Base-by-base conservation (phyloP, 1,139 yeast species). In the Saccharomyces hybrid region DNA sequence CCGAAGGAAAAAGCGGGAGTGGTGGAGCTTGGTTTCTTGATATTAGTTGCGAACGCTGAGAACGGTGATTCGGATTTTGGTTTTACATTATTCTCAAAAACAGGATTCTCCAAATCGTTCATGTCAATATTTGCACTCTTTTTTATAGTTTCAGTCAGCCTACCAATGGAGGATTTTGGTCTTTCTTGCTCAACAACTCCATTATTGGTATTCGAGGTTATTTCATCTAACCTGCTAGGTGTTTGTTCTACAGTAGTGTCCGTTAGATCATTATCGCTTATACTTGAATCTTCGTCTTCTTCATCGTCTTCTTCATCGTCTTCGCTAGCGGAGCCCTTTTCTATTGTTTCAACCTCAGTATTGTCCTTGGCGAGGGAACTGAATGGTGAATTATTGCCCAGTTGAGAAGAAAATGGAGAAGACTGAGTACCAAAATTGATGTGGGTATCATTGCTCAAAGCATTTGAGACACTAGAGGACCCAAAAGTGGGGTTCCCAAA, bases 81-180 rank as follows among this genome's bases (percentile, higher is more conserved):
- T 11, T 49, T 46, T 4, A 42, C 48, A 6, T 32, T 14, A 3
- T 34, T 48, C 11, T 42, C 50, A 31, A 59, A 55, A 2, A 52
- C 21, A 11, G 58, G 51, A 6, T 49, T 44, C 12, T 55, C 27
- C 3, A 59, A 48, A 16, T 57, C 54, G 12, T 56, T 49, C 1
- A 58, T 42, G 4, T 62, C 48, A 3, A 64, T 47, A 38, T 64
- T 66, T 0, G 70, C 70, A 5, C 58, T 62, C 49, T 65, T 59
- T 56, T 67, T 67, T 16, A 66, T 62, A 27, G 62, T 58, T 47
- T 64, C 67, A 4, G 69, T 55, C 7, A 67, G 52, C 0, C 63
- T 57, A 5, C 62, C 58, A 16, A 64, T 57, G 9, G 67, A 55
- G 52, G 42, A 8, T 29, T 50, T 6, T 27, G 14, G 21, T 26